Evolutionary conservation across 192 early-diverging fungal genomes (phyloP), one percentile per base, ranked within the genome.

Genomic region (Podila epicladia): DNA sequence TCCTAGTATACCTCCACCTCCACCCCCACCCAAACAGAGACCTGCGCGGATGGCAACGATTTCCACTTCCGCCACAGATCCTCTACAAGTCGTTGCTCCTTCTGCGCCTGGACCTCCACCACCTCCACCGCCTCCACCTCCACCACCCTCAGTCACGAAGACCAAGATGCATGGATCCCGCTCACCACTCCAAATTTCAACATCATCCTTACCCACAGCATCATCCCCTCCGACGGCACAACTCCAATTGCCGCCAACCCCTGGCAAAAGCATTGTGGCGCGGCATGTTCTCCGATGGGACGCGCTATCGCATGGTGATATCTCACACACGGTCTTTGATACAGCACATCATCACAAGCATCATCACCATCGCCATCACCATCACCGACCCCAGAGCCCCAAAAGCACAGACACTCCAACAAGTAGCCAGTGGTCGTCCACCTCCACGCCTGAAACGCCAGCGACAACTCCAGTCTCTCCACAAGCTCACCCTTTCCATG

Each of bases 251-350:
- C 53, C 53, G 24, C 8, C 53, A 55, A 55, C 53, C 20, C 53
- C 53, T 26, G 24, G 22, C 29, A 64, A 70, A 22, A 75, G 62
- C 28, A 72, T 79, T 22, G 61, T 79, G 19, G 75, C 75, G 33
- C 33, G 64, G 5, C 69, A 79, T 35, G 65, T 72, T 28, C 50
- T 79, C n/a, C 75, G 75, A 8, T 79, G 75, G 75, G 75, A 79
- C 20, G 70, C 70, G 5, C 70, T 79, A 12, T 68, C 69, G 0
- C 75, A 79, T 41, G 65, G 59, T 3, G 75, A 79, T 50, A 79
- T 79, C 7, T 62, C 75, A 9, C 75, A 79, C 9, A 79, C 75
- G 7, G 75, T 79, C 32, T 79, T 79, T 37, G 75, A 79, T 55
- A 68, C 69, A 20, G 75, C 59, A 15, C 29, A 48, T 15, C 63